Conservation (phyloP, 805 yeast genomes). For the Lachancea waltii region DNA sequence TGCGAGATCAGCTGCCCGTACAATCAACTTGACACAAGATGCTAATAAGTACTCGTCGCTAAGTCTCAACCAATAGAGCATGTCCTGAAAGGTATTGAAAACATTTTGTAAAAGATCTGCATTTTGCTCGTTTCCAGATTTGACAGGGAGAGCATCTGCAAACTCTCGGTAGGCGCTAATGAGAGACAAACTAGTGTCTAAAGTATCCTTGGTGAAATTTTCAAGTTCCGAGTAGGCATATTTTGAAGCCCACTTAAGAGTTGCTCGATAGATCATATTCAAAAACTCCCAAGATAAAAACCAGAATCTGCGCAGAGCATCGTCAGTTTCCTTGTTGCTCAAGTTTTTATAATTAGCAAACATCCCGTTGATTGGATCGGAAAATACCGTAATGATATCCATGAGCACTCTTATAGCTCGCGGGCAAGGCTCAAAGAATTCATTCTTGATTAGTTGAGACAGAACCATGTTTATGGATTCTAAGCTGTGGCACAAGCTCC, state of each 20-base stretch:
- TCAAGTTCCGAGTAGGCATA: conserved; percentile 52
- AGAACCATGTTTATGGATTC: conserved; percentile 44
- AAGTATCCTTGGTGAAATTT: conserved; percentile 80
- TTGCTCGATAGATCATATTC: conserved; percentile 57
- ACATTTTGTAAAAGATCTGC: conserved; percentile 44
- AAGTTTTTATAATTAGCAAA: conserved; percentile 29
- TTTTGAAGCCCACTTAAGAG: conserved; percentile 67
- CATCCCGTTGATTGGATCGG: conserved; percentile 62
- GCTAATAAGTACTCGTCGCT: conserved; percentile 64
- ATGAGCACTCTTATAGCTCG: conserved; percentile 65
- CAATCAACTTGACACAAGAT: conserved; percentile 66
- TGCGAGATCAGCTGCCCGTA: conserved; percentile 60
- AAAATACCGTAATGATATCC: conserved; percentile 60
- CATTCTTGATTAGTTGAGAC: conserved; percentile 38
- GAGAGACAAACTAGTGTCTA: conserved; percentile 67
- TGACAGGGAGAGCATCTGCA: conserved; percentile 32
- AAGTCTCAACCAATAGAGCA: conserved; percentile 75
- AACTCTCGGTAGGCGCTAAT: conserved; percentile 59
- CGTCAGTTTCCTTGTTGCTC: conserved; percentile 21
- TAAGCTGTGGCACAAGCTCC: conserved; percentile 41
- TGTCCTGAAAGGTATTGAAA: conserved; percentile 55
- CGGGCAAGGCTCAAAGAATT: conserved; percentile 66
- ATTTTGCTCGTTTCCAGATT: conserved; percentile 15
- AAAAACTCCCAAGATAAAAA: conserved; percentile 63
- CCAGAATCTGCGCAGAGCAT: conserved; percentile 51